A percentile compares a stretch with the other conserved stretches of the same genome.
Conservation (phyloP, 139 green algal species). For the Zygnema cylindricum region DNA sequence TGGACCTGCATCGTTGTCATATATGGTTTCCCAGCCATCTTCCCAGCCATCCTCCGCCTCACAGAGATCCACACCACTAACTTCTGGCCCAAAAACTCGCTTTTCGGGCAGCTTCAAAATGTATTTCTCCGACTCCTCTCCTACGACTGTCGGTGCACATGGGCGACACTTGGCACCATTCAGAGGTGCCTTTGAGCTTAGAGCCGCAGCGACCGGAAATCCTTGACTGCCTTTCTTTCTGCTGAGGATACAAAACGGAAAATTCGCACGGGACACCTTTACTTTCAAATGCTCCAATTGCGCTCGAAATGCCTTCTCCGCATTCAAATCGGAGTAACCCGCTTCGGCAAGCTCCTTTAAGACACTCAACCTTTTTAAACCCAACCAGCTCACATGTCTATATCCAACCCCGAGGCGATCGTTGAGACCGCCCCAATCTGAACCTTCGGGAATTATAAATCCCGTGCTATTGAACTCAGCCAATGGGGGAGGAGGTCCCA, state of each 20-base stretch:
- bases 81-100: slow-evolving; percentile 16
- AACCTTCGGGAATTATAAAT: slow-evolving; percentile 44
- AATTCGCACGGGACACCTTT: slow-evolving; percentile 11
- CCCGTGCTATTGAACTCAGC: not conserved
- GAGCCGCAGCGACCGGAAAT: slow-evolving; percentile 15
- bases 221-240: slow-evolving; percentile 18
- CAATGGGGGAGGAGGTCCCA: slow-evolving; percentile 30
- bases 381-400: slow-evolving; percentile 13
- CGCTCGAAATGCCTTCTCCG: slow-evolving; percentile 30
- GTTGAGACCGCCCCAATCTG: slow-evolving; percentile 52
- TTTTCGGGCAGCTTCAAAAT: slow-evolving; percentile 19
- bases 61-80: slow-evolving; percentile 48
- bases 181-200: slow-evolving; percentile 23
- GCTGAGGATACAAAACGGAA: slow-evolving; percentile 58
- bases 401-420: slow-evolving; percentile 51
- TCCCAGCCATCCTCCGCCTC: slow-evolving; percentile 25
- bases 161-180: slow-evolving; percentile 59
- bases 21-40: slow-evolving; percentile 47
- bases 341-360: slow-evolving; percentile 22
- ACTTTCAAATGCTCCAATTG: slow-evolving; percentile 34
- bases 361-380: slow-evolving; percentile 25
- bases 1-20: slow-evolving; percentile 27
- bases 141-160: slow-evolving; percentile 36
- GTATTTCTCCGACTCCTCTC: not conserved
- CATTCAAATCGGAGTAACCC: slow-evolving; percentile 21